phyloP scores from a whole-genome alignment of 2,329 filamentous ascomycete genomes.

The Rhynchosporium secalis region DNA sequence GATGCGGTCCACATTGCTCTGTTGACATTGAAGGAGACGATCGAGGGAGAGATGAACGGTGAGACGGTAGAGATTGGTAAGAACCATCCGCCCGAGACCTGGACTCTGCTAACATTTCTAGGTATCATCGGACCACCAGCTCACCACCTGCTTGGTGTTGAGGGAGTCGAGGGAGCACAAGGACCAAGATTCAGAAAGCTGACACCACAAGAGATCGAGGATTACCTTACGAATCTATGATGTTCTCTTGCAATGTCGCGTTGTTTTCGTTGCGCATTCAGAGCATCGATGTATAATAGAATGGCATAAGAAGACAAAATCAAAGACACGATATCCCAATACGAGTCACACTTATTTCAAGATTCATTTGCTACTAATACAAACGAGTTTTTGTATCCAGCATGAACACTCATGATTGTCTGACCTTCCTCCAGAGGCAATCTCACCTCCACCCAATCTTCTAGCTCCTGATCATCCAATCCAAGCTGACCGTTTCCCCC shows the following conservation, averaged over 20 bases:
- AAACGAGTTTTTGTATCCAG: conserved; percentile 39
- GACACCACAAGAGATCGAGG: conserved; percentile 97
- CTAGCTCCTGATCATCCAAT: conserved; percentile 34
- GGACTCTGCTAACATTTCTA: conserved; percentile 43
- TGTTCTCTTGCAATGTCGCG: conserved; percentile 28
- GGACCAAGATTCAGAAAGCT: conserved; percentile 92
- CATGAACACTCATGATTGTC: conserved; percentile 34
- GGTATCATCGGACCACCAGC: conserved; percentile 95
- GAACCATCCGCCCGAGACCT: not conserved
- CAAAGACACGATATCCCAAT: conserved; percentile 37
- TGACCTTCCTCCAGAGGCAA: conserved; percentile 28
- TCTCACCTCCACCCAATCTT: conserved; percentile 34
- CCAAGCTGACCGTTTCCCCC: conserved; percentile 63
- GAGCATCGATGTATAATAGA: conserved; percentile 42
- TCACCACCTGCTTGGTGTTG: conserved; percentile 86
- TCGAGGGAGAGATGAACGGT: conserved; percentile 98
- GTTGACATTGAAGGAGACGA: conserved; percentile 96
- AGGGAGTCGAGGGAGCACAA: conserved; percentile 81
- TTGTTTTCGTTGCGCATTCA: conserved; percentile 26
- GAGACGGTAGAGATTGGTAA: conserved; percentile 97
- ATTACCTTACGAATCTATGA: conserved; percentile 97
- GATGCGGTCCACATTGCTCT: conserved; percentile 98
- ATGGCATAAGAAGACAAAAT: conserved; percentile 38
- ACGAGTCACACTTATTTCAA: conserved; percentile 5
- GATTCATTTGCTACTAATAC: conserved; percentile 31